Evolutionary conservation across 345 rosid species (phyloP).

Genomic region (Clausena lansium): DNA sequence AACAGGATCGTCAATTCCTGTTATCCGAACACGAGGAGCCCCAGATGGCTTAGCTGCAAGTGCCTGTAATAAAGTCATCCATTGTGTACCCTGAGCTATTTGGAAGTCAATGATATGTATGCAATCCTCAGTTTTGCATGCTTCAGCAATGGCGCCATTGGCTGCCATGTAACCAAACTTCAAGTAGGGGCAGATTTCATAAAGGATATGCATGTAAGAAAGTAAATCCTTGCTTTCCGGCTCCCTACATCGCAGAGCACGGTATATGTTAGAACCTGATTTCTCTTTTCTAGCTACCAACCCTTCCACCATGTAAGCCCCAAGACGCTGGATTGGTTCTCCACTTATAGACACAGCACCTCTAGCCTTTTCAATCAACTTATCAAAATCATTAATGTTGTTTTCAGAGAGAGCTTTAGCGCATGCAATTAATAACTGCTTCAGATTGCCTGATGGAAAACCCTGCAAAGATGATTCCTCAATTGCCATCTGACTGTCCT

Average conservation of each 20-base stretch:
- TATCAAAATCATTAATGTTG: constrained; percentile 40
- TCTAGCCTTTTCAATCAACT: constrained; percentile 43
- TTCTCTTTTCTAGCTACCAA: constrained; percentile 61
- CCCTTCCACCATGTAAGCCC: constrained; percentile 70
- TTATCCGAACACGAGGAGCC: constrained; percentile 64
- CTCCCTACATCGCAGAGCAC: constrained; percentile 48
- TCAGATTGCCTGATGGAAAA: constrained; percentile 36
- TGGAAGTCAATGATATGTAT: constrained; percentile 73
- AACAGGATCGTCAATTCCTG: constrained; percentile 67
- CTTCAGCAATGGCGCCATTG: constrained; percentile 77
- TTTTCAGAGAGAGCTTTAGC: constrained; percentile 53
- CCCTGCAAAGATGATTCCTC: constrained; percentile 23
- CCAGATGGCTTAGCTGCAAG: constrained; percentile 69
- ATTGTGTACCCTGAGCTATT: constrained; percentile 66
- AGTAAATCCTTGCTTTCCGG: constrained; percentile 65
- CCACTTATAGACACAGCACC: constrained; percentile 47
- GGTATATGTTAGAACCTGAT: constrained; percentile 47
- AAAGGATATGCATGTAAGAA: constrained; percentile 57
- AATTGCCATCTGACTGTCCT: constrained; percentile 31
- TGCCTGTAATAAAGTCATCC: constrained; percentile 71
- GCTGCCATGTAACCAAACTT: constrained; percentile 85
- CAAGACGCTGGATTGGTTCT: constrained; percentile 66
- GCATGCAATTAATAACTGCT: constrained; percentile 57
- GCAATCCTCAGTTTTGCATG: constrained; percentile 53
- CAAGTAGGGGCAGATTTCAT: constrained; percentile 72